Base-by-base conservation (phyloP, 139 green algal species). In the Tetradesmus obliquus region DNA sequence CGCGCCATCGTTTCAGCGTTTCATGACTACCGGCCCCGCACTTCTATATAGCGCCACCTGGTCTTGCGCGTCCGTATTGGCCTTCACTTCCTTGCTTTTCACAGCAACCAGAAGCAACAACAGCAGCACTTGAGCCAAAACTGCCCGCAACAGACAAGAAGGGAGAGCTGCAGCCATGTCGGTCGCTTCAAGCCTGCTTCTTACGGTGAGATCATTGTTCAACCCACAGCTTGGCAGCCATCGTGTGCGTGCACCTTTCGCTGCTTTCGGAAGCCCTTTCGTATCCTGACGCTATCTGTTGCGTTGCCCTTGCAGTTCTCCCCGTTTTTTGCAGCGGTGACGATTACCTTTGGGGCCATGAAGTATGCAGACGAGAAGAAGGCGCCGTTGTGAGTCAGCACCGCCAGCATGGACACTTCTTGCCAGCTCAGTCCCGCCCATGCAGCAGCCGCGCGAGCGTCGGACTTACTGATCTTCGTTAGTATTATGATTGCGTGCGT, bases 81-180 rank as follows among this genome's bases (percentile, higher is more conserved):
- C 32, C 5, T 81, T 79, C 20, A 12, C 45, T 9, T 45, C 9
- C 72, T 51, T n/a, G 20, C 72, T 9, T 53, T 32, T 53, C 5
- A 81, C 2, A n/a, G 12, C 2, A 53, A n/a, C 13, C 2, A 53
- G 3, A 51, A 81, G 51, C 22, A 17, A 9, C 20, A 53, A 20
- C 72, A 81, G 2, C 72, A 81, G 71, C 72, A 81, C 2, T 53
- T 20, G 22, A 51, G 72, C 5, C 20, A 19, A 53, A 17, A 51
- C 76, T 82, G 76, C 76, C 17, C 32, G 24, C 79, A 22, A 83
- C 24, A 57, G 24, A 32, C 54, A 83, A 20, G 79, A 22, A 55
- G 32, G 74, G 79, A 74, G 13, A 74, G 20, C n/a, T 24, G 82
- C 82, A 72, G 45, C 82, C 54, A 87, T 87, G 82, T 87, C 82